Base-by-base conservation (phyloP, 495 filamentous ascomycete species). In the Astrothelium macrocarpum region DNA sequence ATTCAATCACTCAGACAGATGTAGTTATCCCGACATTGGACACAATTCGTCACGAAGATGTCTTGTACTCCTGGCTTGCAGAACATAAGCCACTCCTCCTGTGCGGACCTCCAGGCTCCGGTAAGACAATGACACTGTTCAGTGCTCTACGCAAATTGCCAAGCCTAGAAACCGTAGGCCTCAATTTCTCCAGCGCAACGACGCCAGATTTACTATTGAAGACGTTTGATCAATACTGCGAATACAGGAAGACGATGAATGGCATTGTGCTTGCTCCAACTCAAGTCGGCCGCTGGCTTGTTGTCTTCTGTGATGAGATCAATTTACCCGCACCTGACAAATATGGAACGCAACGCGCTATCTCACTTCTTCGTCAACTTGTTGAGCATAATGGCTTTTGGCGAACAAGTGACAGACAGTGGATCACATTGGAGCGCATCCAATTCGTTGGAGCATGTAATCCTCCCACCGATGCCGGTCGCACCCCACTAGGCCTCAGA, bases 311-410 rank as follows among this genome's bases (percentile, higher is more conserved):
- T 72, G 94, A 99, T 71, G 94, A 99, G 74, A 97, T 99, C 77
- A 99, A 99, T 76, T 79, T 99, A 75, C 94, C 94, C n/a, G 92
- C 94, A 23, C 94, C 92, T 29, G 94, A 99, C 79, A 93, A 90
- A 65, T 99, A 99, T 72, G 94, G 91, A 53, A 99, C 95, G 1
- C 94, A 97, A 74, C 85, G 94, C 61, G 94, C 91, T 25, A 97
- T 97, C 62, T 93, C 94, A 25, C 97, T 99, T 83, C 78, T 99
- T 66, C 85, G 94, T 61, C 94, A 99, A 72, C 82, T 99, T 62
- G 90, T 99, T 49, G 94, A 99, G 73, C 95, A 97, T 73, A 97
- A 97, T 74, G 94, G 94, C 11, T 99, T 97, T 82, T 99, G 94
- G 94, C 84, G 94, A 66, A 95, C 95, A 12, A 88, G 89, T 1